These are phyloP conservation scores for Calonectria pteridis DNA, from an alignment of 2,329 filamentous ascomycete species.

Conservation along the genomic window DNA sequence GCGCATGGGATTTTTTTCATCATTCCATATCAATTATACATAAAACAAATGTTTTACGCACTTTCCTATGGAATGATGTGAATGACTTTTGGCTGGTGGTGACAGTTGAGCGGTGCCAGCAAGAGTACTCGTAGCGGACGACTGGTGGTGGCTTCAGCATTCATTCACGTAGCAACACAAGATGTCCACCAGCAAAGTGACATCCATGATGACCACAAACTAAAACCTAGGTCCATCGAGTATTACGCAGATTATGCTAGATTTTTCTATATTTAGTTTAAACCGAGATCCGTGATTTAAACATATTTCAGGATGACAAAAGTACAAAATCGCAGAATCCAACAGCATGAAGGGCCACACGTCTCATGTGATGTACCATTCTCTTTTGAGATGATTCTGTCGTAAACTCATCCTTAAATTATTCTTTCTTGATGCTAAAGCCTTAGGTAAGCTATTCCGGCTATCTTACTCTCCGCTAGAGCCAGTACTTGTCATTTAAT, in stretches of 20 bases:
- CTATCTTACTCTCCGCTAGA: no score
- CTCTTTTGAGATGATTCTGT: neutral
- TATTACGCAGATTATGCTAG: neutral
- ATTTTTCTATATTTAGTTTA: neutral
- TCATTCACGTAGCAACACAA: no score
- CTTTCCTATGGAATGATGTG: no score
- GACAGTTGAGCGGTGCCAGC: no score
- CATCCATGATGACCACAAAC: neutral
- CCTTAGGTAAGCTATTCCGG: no score
- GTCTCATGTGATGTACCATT: neutral
- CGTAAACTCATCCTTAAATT: neutral
- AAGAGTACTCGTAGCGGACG: no score
- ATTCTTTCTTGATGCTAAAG: no score
- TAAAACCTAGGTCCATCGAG: neutral
- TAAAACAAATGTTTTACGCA: neutral
- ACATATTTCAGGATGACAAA: neutral
- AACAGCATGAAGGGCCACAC: neutral
- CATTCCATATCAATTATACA: neutral
- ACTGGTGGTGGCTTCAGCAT: no score
- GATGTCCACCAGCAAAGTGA: neutral
- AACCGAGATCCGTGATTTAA: neutral
- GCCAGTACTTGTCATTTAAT: neutral
- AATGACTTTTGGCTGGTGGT: neutral
- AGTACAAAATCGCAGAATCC: neutral
- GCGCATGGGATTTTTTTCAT: neutral